Base-by-base conservation (phyloP, 164 flowering plant species). In the Vitis labrusca region DNA sequence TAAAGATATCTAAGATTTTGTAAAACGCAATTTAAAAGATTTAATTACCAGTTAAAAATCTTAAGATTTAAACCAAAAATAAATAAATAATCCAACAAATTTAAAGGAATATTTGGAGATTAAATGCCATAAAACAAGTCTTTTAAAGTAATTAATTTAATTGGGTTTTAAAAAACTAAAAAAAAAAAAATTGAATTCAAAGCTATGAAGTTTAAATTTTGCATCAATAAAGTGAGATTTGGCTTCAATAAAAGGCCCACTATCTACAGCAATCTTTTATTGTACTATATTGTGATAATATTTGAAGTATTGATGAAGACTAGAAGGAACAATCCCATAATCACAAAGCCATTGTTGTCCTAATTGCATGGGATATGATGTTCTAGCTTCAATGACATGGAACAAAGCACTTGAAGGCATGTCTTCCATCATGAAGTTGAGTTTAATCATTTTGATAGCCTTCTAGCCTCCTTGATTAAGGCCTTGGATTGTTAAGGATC, bases 301-400 rank as follows among this genome's bases (percentile, higher is more conserved):
- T 23, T 72, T 66, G 27, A 72, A 37, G 27, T 65, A 72, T 37
- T 66, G 71, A 17, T 66, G 60, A 5, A 72, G 71, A 1, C 27
- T 23, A 23, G 27, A 23, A 23, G 27, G 27, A 23, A 23, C 27
- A 23, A 23, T 23, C 27, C 27, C 75, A 67, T 65, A 50, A 15
- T 53, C 52, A 66, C 59, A 60, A 5, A 66, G 5, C 75, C 70
- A 65, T 3, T 62, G 71, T 1, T 71, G 11, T 2, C 70, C 66
- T 5, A 72, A 9, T 0, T 50, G 54, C 23, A 66, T 5, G 12
- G 63, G 63, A 32, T 56, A 67, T 3, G 71, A n/a, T 0, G 63
- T 67, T n/a, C 13, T 67, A 47, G 50, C 12, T 16, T 65, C 69
- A 16, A 71, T 72, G 3, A 67, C 54, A 58, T 58, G 71, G 14